Percentiles rank a stretch among this genome's conserved stretches.
Evolutionary conservation across 441 rosid species (phyloP).

Genomic region (Populus hybrid): DNA sequence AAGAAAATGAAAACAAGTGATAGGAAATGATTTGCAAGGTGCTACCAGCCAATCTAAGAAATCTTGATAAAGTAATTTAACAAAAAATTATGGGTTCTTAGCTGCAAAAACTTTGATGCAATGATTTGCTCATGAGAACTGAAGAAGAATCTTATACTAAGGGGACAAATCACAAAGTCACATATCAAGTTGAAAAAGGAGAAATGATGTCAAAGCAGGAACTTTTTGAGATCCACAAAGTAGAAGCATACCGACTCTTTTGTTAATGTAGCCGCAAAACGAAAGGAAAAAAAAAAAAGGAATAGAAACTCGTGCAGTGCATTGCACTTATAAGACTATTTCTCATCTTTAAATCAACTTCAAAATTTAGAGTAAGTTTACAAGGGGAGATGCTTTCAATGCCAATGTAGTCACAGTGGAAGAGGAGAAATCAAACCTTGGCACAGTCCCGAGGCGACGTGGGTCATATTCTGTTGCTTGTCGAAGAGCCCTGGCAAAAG

Average conservation of each 20-base stretch:
- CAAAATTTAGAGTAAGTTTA: background rate
- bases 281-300: background rate
- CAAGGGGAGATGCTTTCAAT: background rate
- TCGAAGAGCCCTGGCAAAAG: constrained; percentile 91
- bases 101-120: background rate
- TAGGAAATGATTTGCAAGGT: background rate
- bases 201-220: background rate
- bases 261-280: background rate
- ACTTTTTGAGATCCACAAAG: background rate
- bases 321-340: background rate
- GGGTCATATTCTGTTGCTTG: constrained; percentile 79
- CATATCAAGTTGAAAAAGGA: background rate
- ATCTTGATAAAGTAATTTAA: background rate
- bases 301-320: no score
- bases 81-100: background rate
- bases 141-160: background rate
- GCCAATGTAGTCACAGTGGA: background rate
- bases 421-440: constrained; percentile 51
- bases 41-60: background rate
- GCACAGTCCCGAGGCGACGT: constrained; percentile 77
- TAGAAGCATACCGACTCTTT: background rate
- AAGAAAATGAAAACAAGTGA: background rate
- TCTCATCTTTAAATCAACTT: background rate
- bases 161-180: no score
- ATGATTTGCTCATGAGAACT: background rate